Base-by-base conservation (phyloP, 495 filamentous ascomycete species). In the Talaromyces nanjingensis region DNA sequence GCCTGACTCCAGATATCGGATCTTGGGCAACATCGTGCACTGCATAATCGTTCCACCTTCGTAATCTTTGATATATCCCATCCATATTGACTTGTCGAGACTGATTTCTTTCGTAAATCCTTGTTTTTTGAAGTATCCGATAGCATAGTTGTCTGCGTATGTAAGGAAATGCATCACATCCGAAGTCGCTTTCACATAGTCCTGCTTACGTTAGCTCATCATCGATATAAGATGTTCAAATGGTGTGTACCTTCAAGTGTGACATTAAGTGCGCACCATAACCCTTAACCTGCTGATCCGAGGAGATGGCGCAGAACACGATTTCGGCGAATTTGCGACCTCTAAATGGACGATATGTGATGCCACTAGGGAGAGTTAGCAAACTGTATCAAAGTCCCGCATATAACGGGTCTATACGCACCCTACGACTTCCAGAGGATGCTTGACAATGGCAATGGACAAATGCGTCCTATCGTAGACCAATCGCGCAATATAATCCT, bases 61-160 rank as follows among this genome's bases (percentile, higher is more conserved):
- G 74, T 98, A 98, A 74, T 98, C 94, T 75, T 98, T 98, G 74
- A 98, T 98, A 71, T 97, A 98, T 31, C 94, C 94, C 96, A 98
- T 98, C 94, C 94, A 98, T 18, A 91, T 87, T 7, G 88, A 84
- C 70, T 86, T 89, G 53, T 93, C 91, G 1, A 98, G 85, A 0
- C 92, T 97, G 67, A 98, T 98, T 66, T 98, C 93, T 73, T 98
- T 98, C 0, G 96, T 98, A 68, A 98, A 98, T 0, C 94, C 94
- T 74, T 98, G 94, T 74, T 98, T 98, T 74, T 98, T 96, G 79
- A 98, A 98, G 72, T 98, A 98, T 7, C 96, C 94, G 67, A 97
- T 98, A 22, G 94, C 94, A 70, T 98, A 98, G 72, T 98, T 98
- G 74, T 98, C 96, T 55, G 94, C 94, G 68, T 98, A 98, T 8